Base-by-base conservation (phyloP, 768 basidiomycete genomes). In the Phaeotremella fagi region DNA sequence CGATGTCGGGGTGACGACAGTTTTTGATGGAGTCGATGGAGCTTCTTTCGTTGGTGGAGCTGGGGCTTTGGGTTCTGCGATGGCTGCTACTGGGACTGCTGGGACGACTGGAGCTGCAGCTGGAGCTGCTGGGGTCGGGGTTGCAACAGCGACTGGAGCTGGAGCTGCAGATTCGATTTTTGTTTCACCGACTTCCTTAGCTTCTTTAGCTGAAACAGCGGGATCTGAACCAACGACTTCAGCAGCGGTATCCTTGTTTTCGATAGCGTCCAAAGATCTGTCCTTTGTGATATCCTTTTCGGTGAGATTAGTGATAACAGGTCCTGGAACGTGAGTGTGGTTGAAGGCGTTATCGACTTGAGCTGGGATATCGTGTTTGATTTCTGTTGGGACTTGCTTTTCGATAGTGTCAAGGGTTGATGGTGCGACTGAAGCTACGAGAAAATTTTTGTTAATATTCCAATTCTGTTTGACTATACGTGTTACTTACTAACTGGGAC, bases 341-440 rank as follows among this genome's bases (percentile, higher is more conserved):
- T 72, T 67, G 26, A 57, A 57, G 18, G 48, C 55, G 28, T 66
- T 68, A 54, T 70, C 72, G 57, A 61, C 45, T 54, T 74, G 72
- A 28, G 68, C 68, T 7, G 67, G 70, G 28, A 74, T 51, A 42
- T 71, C 69, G 55, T 66, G 61, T 25, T 55, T 29, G 7, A 48
- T 29, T 7, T 53, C 45, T 16, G 24, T 20, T n/a, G n/a, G n/a
- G 45, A 9, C 38, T 28, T 48, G 27, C 28, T 48, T 48, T 14
- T 27, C 26, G 16, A 54, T 16, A 20, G 47, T 33, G 2, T 24
- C 52, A 42, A 41, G 38, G 22, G 22, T 20, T 41, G 38, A 41
- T 6, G 38, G 38, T 12, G 12, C 38, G 38, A 7, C 18, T 6
- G 38, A 41, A 6, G 38, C 38, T 41, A 18, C 7, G 12, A 45